Evolutionary conservation across 192 early-diverging fungal species (phyloP), one percentile per base, ranked within the genome.

Genomic region (Lobosporangium transversale): DNA sequence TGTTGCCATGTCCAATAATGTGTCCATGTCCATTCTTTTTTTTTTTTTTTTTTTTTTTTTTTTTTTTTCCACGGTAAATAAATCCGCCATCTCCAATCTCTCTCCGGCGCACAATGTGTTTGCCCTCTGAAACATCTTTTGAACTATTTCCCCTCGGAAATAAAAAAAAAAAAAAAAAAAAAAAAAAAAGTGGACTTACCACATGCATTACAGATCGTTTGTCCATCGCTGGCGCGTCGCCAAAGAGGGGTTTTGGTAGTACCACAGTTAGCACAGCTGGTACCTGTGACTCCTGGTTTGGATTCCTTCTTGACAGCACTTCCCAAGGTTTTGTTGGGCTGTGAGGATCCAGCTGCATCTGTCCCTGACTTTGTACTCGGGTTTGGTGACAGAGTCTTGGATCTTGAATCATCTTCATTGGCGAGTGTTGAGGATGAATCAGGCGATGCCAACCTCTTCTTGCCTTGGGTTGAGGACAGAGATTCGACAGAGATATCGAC

Each of bases 161-260:
- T 65, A 9, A 14, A 21, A 8, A 26, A 56, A 49, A 47, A 53
- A 37, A 65, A 37, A 15, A 20, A 36, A 53, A 9, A 37, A 47
- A 53, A 60, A 53, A 24, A 75, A 24, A 64, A 24, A 8, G 12
- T 27, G 24, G 84, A 95, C 67, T 89, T 84, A 44, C 95, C 97
- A 81, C 97, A 99, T 1, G 96, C 96, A 61, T 99, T 99, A 79
- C 97, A 99, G 40, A 99, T 91, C 18, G 94, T 90, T 52, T 94
- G 91, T 60, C 97, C 97, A 43, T 87, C 86, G 17, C 88, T 86
- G 59, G 93, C 89, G 50, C 95, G 82, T 29, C 97, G 83, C 97
- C 97, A 99, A 33, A 99, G 84, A 4, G 95, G 91, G 14, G 97
- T 99, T 20, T 90, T 88, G 12, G 89, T 97, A 1, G 94, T 97